Percentiles rank a stretch among this genome's conserved stretches.
These are phyloP conservation scores for Saturnispora galanensis DNA, from an alignment of 805 yeast species.

Conservation along the genomic window DNA sequence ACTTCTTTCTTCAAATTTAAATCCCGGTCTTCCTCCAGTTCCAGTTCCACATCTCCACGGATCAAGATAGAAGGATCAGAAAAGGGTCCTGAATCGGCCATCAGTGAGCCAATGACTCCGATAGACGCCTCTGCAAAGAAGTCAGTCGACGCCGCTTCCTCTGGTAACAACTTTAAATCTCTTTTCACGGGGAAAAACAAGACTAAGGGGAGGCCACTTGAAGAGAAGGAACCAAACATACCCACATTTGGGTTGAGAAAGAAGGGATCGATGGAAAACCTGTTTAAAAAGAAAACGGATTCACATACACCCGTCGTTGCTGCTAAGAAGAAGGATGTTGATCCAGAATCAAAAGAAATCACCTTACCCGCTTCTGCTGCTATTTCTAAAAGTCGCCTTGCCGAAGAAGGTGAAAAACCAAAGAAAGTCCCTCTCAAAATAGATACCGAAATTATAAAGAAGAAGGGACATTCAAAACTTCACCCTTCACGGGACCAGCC, in stretches of 20 bases:
- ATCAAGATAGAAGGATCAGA: too few relatives aligned
- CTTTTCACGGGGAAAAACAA: conserved; percentile 11
- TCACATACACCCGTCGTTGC: neutral
- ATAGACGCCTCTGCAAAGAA: neutral
- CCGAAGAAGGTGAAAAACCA: neutral
- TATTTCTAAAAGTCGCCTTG: too few relatives aligned
- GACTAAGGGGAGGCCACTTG: conserved; percentile 2
- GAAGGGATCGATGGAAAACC: conserved; percentile 2
- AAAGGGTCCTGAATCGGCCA: neutral
- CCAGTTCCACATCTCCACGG: too few relatives aligned
- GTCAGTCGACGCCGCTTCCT: neutral
- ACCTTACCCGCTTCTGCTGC: neutral
- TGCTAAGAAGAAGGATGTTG: neutral
- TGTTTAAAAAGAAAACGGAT: neutral
- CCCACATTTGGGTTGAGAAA: conserved; percentile 3
- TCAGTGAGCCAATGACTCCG: neutral
- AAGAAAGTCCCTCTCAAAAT: neutral
- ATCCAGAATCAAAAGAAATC: neutral
- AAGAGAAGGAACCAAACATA: neutral
- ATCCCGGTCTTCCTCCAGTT: conserved; percentile 5
- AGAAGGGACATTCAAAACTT: conserved; percentile 1
- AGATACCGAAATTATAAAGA: neutral
- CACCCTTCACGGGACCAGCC: neutral
- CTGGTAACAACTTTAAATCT: conserved; percentile 8
- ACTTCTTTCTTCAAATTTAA: conserved; percentile 15